These are phyloP conservation scores for Isabelozyma rhagii DNA, from an alignment of 805 yeast genomes.

Conservation along the genomic window DNA sequence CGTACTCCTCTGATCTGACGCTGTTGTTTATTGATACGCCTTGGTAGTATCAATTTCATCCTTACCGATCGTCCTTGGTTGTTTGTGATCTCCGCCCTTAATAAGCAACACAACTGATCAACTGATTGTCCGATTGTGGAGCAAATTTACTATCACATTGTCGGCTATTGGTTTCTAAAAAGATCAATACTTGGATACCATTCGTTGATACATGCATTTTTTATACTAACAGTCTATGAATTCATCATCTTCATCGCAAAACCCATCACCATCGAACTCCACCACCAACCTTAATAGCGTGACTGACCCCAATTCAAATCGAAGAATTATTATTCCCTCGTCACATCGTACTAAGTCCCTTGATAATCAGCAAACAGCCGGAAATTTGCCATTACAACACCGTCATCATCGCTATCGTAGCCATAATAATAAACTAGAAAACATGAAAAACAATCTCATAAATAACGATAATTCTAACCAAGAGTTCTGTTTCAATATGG, in stretches of 20 bases:
- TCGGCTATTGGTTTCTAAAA: not conserved
- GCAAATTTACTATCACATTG: no score
- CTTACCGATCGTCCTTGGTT: no score
- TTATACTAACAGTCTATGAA: not conserved
- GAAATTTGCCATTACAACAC: not conserved
- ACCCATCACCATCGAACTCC: not conserved
- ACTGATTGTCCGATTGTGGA: no score
- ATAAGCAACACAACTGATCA: not conserved
- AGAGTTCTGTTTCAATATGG: conserved; percentile 1
- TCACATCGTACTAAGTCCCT: not conserved
- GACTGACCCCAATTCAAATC: not conserved
- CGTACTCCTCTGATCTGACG: not conserved
- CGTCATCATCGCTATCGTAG: not conserved
- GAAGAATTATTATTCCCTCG: not conserved
- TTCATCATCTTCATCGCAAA: not conserved
- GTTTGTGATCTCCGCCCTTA: not conserved
- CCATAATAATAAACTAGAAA: not conserved
- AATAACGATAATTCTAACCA: not conserved
- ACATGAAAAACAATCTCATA: not conserved
- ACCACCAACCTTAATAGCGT: not conserved
- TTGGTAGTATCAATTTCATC: not conserved
- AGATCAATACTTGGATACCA: no score
- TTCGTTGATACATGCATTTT: not conserved
- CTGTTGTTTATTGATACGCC: not conserved
- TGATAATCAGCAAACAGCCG: not conserved